Base-by-base conservation (phyloP, 2,329 filamentous ascomycete species). In the Lojkania enalia region DNA sequence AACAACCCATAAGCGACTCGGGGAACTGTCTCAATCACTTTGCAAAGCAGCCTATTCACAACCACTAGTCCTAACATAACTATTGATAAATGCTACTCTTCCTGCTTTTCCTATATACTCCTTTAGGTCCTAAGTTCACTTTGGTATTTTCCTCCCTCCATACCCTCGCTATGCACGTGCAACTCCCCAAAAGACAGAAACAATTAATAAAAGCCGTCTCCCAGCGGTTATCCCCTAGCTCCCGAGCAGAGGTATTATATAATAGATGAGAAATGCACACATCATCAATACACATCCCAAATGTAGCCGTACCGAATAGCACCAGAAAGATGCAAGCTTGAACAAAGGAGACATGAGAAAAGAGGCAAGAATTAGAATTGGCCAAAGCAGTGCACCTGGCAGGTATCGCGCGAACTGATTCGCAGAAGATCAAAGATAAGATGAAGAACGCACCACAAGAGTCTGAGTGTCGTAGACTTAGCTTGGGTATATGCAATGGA, bases 381-480 rank as follows among this genome's bases (percentile, higher is more conserved):
- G 43, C 55, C 54, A 46, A 56, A 23, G 54, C 50, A 53, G 39
- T 61, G 58, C 57, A 49, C 64, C 57, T 43, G 61, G 61, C 61
- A 60, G 55, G 54, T 55, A 55, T 57, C 42, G 45, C 51, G 47
- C 44, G 29, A 43, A 44, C 40, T 47, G 40, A 41, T 52, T 50
- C 42, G 51, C 56, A 45, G 48, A 51, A 32, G 25, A 45, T 35
- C 18, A 41, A 43, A 31, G 42, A 23, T 29, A 35, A 44, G 37
- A 42, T 36, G 35, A 41, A 41, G 48, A 29, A 41, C 42, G 48
- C 46, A 46, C 37, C 20, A 20, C 40, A 13, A 27, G 25, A n/a
- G 9, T n/a, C 9, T 27, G 6, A 20, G 16, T 15, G 18, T 19
- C 33, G 9, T 36, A 11, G 15, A 33, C 9, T 7, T 15, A 7